These are phyloP conservation scores for Eragrostis nindensis DNA, from an alignment of 176 grass and related monocot species.

Conservation along the genomic window DNA sequence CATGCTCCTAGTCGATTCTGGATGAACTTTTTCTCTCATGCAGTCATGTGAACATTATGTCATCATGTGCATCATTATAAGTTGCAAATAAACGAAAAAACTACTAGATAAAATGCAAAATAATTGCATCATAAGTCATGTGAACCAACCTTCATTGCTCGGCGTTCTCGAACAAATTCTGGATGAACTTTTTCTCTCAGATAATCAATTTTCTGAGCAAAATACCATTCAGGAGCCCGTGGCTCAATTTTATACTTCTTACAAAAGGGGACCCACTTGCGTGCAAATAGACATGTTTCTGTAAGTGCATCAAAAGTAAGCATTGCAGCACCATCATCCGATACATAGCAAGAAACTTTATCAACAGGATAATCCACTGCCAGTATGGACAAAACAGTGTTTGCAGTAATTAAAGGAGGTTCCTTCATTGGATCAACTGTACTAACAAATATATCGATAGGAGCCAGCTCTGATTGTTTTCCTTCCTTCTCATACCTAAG, in stretches of 20 bases:
- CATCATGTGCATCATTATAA: no score
- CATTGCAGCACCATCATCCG: constrained; percentile 41
- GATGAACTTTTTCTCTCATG: no score
- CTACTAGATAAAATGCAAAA: no score
- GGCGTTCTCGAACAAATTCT: constrained; percentile 40
- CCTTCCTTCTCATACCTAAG: constrained; percentile 71
- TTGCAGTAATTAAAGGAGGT: constrained; percentile 71
- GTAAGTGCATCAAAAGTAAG: constrained; percentile 44
- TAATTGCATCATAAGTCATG: no score
- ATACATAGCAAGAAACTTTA: constrained; percentile 41
- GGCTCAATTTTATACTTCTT: constrained; percentile 40
- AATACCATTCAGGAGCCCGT: constrained; percentile 46
- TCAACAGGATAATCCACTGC: constrained; percentile 77
- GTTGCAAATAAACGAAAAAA: no score
- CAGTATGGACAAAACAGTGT: constrained; percentile 74
- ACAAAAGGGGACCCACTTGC: constrained; percentile 41
- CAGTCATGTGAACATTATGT: no score
- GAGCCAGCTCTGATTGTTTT: constrained; percentile 55
- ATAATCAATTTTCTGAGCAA: constrained; percentile 46
- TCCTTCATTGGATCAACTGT: constrained; percentile 53
- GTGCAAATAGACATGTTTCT: constrained; percentile 40
- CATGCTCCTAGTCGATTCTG: no score
- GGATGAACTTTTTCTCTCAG: constrained; percentile 41
- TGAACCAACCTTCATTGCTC: constrained; percentile 39
- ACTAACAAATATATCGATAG: constrained; percentile 48